Evolutionary conservation across 345 rosid genomes (phyloP).

Genomic region (Erodium maritimum): DNA sequence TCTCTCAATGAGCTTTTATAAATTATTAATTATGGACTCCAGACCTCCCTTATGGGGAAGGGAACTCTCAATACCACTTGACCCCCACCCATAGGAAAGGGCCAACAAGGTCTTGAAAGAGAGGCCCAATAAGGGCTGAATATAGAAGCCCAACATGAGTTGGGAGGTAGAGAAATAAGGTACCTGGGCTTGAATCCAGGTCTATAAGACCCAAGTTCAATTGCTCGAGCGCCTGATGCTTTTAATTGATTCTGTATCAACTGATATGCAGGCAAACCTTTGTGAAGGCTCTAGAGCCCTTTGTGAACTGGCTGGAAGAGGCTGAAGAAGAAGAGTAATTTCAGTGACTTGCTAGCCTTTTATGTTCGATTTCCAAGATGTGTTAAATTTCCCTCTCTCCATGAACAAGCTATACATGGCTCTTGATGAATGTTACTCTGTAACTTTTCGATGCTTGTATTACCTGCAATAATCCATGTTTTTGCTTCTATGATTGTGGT

Average conservation of each 20-base stretch:
- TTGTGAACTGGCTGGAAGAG: conserved; percentile 95
- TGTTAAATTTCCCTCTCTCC: not conserved
- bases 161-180: no score
- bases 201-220: no score
- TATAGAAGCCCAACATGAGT: no score
- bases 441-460: not conserved
- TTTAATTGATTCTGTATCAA: not conserved
- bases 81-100: no score
- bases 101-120: no score
- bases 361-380: not conserved
- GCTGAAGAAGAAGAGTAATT: conserved; percentile 90
- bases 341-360: not conserved
- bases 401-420: not conserved
- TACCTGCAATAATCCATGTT: not conserved
- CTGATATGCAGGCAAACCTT: conserved; percentile 57
- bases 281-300: conserved; percentile 89
- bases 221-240: no score
- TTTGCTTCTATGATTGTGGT: not conserved
- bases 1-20: no score
- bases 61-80: no score
- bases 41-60: no score
- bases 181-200: no score
- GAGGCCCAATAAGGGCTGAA: no score
- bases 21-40: no score
- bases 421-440: not conserved